Conservation (phyloP, 2,329 filamentous ascomycete genomes). For the Aurifilum marmelostoma region DNA sequence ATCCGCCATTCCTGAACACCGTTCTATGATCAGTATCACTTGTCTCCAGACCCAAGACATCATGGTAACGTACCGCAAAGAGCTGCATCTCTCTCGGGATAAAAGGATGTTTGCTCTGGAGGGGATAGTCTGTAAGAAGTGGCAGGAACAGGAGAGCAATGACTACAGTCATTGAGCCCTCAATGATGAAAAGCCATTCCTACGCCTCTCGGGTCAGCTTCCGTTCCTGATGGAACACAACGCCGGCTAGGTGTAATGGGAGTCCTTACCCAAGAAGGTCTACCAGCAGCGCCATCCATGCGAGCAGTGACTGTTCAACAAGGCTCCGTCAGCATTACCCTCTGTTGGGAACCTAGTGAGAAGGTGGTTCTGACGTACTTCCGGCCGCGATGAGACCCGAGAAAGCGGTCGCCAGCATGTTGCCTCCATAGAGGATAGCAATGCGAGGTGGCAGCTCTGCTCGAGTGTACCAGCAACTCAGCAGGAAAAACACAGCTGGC, state of each 20-base stretch:
- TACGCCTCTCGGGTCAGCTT: neutral
- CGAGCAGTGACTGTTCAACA: neutral
- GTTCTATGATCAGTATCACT: neutral
- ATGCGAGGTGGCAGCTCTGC: conserved; percentile 41
- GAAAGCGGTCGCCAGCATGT: conserved; percentile 42
- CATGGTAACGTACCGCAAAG: neutral
- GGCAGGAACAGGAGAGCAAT: neutral
- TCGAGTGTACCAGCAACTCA: conserved; percentile 47
- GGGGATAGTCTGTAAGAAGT: neutral
- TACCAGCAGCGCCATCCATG: neutral
- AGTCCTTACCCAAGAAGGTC: neutral
- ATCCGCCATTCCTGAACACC: neutral
- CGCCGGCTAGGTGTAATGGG: too few species aligned
- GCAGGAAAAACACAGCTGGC: neutral
- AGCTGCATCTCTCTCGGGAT: neutral
- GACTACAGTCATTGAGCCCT: neutral
- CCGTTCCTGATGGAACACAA: too few species aligned
- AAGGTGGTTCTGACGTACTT: neutral
- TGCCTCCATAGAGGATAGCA: conserved; percentile 41
- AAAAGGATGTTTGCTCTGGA: neutral
- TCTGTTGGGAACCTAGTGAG: neutral
- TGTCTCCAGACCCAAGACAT: neutral
- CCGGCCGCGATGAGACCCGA: conserved; percentile 40
- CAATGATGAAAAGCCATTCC: neutral
- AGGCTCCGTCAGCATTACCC: neutral